Percentiles rank a stretch among this genome's conserved stretches.
These are phyloP conservation scores for Fusarium sp. DNA, from an alignment of 2,329 filamentous ascomycete species.

Conservation along the genomic window DNA sequence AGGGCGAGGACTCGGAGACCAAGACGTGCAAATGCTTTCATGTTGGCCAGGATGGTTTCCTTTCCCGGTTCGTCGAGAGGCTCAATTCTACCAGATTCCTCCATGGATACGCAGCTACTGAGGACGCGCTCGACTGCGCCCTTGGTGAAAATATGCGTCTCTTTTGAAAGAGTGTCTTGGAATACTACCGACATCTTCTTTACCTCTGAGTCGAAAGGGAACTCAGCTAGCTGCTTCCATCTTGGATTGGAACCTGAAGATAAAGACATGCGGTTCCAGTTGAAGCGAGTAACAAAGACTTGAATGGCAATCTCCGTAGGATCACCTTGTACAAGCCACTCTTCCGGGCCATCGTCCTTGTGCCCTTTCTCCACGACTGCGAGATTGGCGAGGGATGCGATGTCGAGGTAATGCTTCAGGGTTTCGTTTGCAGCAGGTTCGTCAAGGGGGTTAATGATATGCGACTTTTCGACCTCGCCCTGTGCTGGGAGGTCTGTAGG, in stretches of 20 bases:
- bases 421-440: conserved; percentile 53
- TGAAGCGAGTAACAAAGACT: conserved; percentile 75
- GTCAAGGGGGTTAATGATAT: conserved; percentile 37
- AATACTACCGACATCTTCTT: conserved; percentile 82
- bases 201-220: conserved; percentile 76
- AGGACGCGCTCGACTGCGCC: conserved; percentile 73
- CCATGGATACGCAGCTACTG: conserved; percentile 62
- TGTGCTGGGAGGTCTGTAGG: conserved; percentile 32
- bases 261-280: conserved; percentile 64
- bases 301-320: conserved; percentile 76
- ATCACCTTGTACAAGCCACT: conserved; percentile 71
- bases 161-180: conserved; percentile 48
- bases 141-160: conserved; percentile 64
- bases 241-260: conserved; percentile 56
- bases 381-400: conserved; percentile 71
- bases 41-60: conserved; percentile 67
- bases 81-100: conserved; percentile 49
- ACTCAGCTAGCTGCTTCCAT: conserved; percentile 70
- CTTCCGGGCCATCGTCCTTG: conserved; percentile 52
- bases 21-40: conserved; percentile 70
- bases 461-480: conserved; percentile 39
- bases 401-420: conserved; percentile 66
- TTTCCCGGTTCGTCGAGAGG: conserved; percentile 48
- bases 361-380: conserved; percentile 59
- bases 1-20: conserved; percentile 73